Conservation (phyloP, 495 filamentous ascomycete genomes). For the Penicillium manginii region DNA sequence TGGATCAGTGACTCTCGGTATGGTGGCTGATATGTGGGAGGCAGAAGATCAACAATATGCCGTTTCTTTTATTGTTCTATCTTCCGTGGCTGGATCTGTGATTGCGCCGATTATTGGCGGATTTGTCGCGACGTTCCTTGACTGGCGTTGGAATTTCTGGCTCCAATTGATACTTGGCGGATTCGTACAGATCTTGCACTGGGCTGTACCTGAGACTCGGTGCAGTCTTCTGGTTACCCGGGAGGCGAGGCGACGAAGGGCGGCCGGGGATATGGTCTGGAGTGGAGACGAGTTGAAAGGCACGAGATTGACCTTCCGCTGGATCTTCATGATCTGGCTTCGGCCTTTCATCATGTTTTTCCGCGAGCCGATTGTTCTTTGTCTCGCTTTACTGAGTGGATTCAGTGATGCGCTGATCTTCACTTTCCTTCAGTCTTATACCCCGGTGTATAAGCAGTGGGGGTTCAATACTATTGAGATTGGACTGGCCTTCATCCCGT, state of each 20-base stretch:
- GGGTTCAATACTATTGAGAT: slow-evolving; percentile 56
- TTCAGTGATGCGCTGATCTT: slow-evolving; percentile 84
- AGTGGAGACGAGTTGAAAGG: slow-evolving; percentile 65
- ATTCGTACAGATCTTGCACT: slow-evolving; percentile 65
- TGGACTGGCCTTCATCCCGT: slow-evolving; percentile 66
- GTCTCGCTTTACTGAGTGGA: slow-evolving; percentile 70
- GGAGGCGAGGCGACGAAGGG: slow-evolving; percentile 65
- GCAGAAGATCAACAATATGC: slow-evolving; percentile 66
- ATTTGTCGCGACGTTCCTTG: slow-evolving; percentile 65
- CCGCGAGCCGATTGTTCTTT: slow-evolving; percentile 75
- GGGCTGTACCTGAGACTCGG: slow-evolving; percentile 69
- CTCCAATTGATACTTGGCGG: slow-evolving; percentile 78
- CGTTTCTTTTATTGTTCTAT: slow-evolving; percentile 77
- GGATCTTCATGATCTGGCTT: slow-evolving; percentile 64
- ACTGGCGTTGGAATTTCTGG: slow-evolving; percentile 82
- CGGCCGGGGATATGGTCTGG: slow-evolving; percentile 59
- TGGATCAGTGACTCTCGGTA: slow-evolving; percentile 80
- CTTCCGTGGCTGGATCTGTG: slow-evolving; percentile 75
- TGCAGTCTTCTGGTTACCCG: slow-evolving; percentile 68
- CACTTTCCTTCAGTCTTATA: slow-evolving; percentile 73
- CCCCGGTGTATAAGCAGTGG: slow-evolving; percentile 69
- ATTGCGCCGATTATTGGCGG: slow-evolving; percentile 81
- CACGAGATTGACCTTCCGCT: slow-evolving; percentile 53
- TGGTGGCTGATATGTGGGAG: slow-evolving; percentile 85
- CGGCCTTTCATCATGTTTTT: slow-evolving; percentile 81